phyloP scores from a whole-genome alignment of 139 green algal genomes.

The Tetradesmus lagerheimii region DNA sequence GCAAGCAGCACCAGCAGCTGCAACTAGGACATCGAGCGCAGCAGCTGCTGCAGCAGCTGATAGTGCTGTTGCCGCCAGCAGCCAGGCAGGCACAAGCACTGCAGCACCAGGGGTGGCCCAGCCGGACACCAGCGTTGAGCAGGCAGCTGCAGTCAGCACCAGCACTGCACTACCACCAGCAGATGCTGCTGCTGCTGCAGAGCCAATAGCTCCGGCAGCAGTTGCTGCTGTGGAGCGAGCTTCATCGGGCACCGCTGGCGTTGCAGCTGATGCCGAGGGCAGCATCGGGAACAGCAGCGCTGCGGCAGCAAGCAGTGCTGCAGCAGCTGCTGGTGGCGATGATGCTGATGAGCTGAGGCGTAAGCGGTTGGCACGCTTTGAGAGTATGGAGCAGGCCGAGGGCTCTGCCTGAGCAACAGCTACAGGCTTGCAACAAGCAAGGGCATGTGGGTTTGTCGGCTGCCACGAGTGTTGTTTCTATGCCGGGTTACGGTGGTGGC shows the following conservation, averaged over 20 bases:
- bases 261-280: not conserved
- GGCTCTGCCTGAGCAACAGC: not conserved
- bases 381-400: not conserved
- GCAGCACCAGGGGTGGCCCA: not conserved
- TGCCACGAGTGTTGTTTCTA: too few relatives aligned
- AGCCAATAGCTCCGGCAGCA: not conserved
- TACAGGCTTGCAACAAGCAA: too few relatives aligned
- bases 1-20: not conserved
- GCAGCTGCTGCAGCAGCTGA: not conserved
- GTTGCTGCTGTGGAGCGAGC: not conserved
- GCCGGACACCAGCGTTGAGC: not conserved
- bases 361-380: constrained; percentile 29
- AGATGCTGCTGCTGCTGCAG: not conserved
- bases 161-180: not conserved
- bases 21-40: not conserved
- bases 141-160: not conserved
- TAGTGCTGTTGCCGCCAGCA: not conserved
- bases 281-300: not conserved
- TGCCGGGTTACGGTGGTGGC: too few relatives aligned
- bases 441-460: too few relatives aligned
- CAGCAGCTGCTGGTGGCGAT: not conserved
- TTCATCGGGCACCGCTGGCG: not conserved
- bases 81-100: not conserved
- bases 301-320: not conserved
- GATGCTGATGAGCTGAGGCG: not conserved